phyloP scores from a whole-genome alignment of 2,329 filamentous ascomycete genomes.

The Fusarium neocosmosporiellum region DNA sequence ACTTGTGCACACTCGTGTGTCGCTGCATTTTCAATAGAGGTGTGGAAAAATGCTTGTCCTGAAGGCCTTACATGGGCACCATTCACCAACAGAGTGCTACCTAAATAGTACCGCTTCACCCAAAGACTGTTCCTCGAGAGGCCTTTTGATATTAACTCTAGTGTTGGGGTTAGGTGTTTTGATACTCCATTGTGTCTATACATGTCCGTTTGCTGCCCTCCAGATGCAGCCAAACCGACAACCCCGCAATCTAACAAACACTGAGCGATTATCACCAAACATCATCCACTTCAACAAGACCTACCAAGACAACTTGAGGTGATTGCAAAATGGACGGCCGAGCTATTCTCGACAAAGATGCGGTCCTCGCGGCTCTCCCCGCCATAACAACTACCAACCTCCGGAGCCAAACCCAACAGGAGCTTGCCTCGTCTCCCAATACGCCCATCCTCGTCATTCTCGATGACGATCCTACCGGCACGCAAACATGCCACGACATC shows the following conservation, averaged over 20 bases:
- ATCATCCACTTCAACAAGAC: neutral
- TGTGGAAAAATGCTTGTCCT: neutral
- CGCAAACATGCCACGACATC: constrained; percentile 68
- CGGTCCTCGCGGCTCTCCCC: constrained; percentile 23
- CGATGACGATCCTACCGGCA: constrained; percentile 69
- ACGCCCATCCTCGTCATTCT: constrained; percentile 54
- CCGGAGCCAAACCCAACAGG: constrained; percentile 10
- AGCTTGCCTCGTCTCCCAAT: constrained; percentile 21
- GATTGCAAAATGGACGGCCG: constrained; percentile 12
- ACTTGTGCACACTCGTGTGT: neutral
- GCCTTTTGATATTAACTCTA: neutral
- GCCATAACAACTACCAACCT: constrained; percentile 16
- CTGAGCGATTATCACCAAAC: constrained; percentile 1
- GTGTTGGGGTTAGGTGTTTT: neutral
- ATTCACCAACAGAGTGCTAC: neutral
- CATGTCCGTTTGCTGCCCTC: neutral
- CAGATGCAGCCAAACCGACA: neutral
- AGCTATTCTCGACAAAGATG: constrained; percentile 4
- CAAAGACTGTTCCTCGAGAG: neutral
- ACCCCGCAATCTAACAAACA: constrained; percentile 13
- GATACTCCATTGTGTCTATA: neutral
- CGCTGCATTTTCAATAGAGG: neutral
- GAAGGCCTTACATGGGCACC: neutral
- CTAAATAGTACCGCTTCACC: neutral
- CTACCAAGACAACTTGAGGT: neutral